Evolutionary conservation across 441 rosid species (phyloP).

Genomic region (Bruguiera hainesii): DNA sequence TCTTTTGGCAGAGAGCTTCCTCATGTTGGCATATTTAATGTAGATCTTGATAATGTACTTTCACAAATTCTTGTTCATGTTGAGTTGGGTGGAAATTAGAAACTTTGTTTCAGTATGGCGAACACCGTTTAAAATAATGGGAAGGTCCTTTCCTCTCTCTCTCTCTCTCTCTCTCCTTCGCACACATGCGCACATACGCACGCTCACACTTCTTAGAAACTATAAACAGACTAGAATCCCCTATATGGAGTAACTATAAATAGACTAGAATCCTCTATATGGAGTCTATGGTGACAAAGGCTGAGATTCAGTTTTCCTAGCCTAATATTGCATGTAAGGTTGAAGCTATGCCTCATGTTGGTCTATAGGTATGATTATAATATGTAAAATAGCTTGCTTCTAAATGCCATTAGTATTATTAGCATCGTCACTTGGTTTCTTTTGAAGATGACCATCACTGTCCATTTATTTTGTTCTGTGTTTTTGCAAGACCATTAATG

Average conservation of each 20-base stretch:
- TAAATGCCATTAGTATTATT: background rate
- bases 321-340: background rate
- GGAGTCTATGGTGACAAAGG: background rate
- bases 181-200: too few relatives aligned
- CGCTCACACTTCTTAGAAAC: too few relatives aligned
- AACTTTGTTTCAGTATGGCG: too few relatives aligned
- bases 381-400: background rate
- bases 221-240: background rate
- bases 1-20: slow-evolving; percentile 2
- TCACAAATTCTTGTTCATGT: background rate
- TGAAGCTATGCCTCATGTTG: slow-evolving; percentile 1
- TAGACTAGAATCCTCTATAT: background rate
- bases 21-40: background rate
- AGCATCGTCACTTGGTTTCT: slow-evolving; percentile 1
- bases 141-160: too few relatives aligned
- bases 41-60: background rate
- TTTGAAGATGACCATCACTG: background rate
- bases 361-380: background rate
- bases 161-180: too few relatives aligned
- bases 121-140: too few relatives aligned
- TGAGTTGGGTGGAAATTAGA: background rate
- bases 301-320: background rate
- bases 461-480: background rate
- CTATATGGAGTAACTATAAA: background rate
- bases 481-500: slow-evolving; percentile 3